Base-by-base conservation (phyloP, 164 flowering plant genomes). In the Aristolochia contorta region DNA sequence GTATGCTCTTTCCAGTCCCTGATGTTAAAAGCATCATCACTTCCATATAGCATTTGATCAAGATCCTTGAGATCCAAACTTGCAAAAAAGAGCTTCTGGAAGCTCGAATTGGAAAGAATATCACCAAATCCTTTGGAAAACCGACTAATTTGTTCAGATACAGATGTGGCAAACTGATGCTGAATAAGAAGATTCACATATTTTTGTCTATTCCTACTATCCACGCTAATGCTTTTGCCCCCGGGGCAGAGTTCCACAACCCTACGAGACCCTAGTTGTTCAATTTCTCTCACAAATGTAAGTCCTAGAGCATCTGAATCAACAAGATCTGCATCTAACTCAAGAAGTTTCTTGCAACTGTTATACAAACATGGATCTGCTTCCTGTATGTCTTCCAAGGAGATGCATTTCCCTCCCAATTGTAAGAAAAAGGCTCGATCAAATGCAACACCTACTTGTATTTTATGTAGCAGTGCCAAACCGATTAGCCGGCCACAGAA, bases 1-100 rank as follows among this genome's bases (percentile, higher is more conserved):
- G 98, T 87, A 72, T 92, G 91, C 23, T 82, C 83, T 71, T 80
- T 87, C 98, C 98, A 92, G 69, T 89, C 98, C 32, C 82, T 78
- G 21, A 87, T 78, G 68, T 71, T 76, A 20, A 92, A 79, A 47
- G 73, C 76, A 65, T 58, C 67, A 64, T 79, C 91, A 68, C 86
- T 82, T 53, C 98, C 98, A 74, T 77, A 74, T 37, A 89, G 78
- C 89, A 92, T 82, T 59, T 60, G 66, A 72, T 92, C 93, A 64
- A 87, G 74, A 75, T 87, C 96, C 75, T 82, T 83, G 30, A 76
- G 85, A 56, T 87, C 91, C 76, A 87, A 64, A 72, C 80, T 79
- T 65, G 68, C 67, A 63, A 89, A 92, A 65, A 89, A 89, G 56
- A 65, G 60, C 58, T 50, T 67, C 62, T 72, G 71, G 23, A 57